Evolutionary conservation across 2,329 filamentous ascomycete genomes (phyloP), one percentile per base, ranked within the genome.

Genomic region (Sphaceloma murrayae): DNA sequence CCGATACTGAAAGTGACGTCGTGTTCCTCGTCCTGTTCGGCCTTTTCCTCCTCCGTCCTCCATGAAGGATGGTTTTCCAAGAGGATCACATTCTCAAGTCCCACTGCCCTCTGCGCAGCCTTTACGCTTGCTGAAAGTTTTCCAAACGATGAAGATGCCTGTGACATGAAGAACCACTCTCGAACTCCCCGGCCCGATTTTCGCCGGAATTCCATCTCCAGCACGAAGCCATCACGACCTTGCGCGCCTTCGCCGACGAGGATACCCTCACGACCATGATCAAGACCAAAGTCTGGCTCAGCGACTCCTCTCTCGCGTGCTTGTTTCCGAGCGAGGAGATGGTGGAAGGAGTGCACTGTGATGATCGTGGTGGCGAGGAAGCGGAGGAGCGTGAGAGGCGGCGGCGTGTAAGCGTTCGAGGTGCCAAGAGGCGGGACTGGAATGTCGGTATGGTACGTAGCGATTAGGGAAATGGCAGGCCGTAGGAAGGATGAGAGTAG

Each of bases 291-390:
- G 6, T 75, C 74, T 0, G 89, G 89, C 49, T 81, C 80, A 3
- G 75, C 76, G 4, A 85, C 67, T 55, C 83, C 87, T 46, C 82
- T 75, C 61, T 91, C 80, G 7, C 74, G 72, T 3, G 89, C 87
- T n/a, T 73, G 74, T 58, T 86, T 86, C 27, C 75, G 72, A 21
- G 79, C 78, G 4, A 91, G 70, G 32, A 84, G 75, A 53, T 95
- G 86, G 5, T 77, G 67, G 29, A 95, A 72, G 10, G 78, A 83
- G 29, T 81, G 78, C 0, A 84, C 70, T 3, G 75, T 78, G 48
- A 96, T 72, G 43, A 96, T 75, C 3, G 86, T 81, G 3, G 91
- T 98, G n/a, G 88, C 85, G 47, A 95, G 78, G 62, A 93, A 93
- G 34, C 73, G 75, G 16, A 96, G 70, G 1, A 87, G 67, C 1